These are phyloP conservation scores for Lophiotrema nucula DNA, from an alignment of 495 filamentous ascomycete species.

Conservation along the genomic window DNA sequence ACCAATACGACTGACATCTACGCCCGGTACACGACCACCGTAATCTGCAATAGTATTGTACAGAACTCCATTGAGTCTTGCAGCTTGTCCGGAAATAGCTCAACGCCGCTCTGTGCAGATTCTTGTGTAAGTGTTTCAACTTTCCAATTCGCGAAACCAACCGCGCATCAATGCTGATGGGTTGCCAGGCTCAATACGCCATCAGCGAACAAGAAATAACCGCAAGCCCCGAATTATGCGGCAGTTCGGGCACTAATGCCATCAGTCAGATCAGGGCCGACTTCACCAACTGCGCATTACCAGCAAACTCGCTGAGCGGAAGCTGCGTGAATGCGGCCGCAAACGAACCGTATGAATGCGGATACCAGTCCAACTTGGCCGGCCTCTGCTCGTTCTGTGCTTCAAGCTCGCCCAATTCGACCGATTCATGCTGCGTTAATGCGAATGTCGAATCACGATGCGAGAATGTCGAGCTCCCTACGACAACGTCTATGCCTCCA, in stretches of 20 bases:
- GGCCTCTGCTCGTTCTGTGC: slow-evolving; percentile 87
- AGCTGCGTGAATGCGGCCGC: slow-evolving; percentile 70
- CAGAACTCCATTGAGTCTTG: slow-evolving; percentile 83
- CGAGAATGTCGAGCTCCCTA: slow-evolving; percentile 69
- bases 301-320: slow-evolving; percentile 69
- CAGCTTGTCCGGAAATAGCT: slow-evolving; percentile 58
- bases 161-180: slow-evolving; percentile 16
- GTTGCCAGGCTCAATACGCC: slow-evolving; percentile 70
- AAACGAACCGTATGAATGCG: slow-evolving; percentile 89
- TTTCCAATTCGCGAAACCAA: slow-evolving; percentile 6
- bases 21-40: slow-evolving; percentile 87
- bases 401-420: slow-evolving; percentile 79
- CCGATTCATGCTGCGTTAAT: slow-evolving; percentile 90
- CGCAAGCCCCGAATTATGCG: slow-evolving; percentile 71
- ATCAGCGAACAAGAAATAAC: slow-evolving; percentile 82
- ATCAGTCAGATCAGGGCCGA: slow-evolving; percentile 83
- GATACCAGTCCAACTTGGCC: slow-evolving; percentile 74
- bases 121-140: slow-evolving; percentile 70
- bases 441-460: slow-evolving; percentile 73
- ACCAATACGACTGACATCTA: slow-evolving; percentile 83
- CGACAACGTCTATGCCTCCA: slow-evolving; percentile 66
- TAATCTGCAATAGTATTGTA: slow-evolving; percentile 92
- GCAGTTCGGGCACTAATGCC: slow-evolving; percentile 59
- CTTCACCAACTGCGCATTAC: slow-evolving; percentile 84
- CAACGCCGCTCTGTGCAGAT: slow-evolving; percentile 82